Conservation (phyloP, 139 green algal species). For the Astrephomene gubernaculifera region DNA sequence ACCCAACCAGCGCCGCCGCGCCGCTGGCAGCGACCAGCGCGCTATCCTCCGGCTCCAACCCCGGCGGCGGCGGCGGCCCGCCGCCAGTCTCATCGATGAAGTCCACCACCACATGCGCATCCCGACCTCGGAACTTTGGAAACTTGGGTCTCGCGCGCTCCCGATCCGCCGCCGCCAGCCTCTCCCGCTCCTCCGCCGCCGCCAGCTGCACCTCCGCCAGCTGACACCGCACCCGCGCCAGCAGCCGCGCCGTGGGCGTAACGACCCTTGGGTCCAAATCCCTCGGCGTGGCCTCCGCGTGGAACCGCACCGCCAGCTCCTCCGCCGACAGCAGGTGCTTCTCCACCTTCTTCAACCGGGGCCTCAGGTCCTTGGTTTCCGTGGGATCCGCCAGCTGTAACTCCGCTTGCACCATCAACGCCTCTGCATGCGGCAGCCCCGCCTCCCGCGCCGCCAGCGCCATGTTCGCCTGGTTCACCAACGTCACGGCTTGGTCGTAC, state of each 20-base stretch:
- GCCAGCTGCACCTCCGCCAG: constrained; percentile 53
- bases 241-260: constrained; percentile 45
- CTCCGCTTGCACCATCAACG: constrained; percentile 51
- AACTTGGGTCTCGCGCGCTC: constrained; percentile 53
- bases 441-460: constrained; percentile 57
- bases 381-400: constrained; percentile 51
- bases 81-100: constrained; percentile 56
- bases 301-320: constrained; percentile 55
- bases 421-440: constrained; percentile 57
- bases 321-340: constrained; percentile 49
- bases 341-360: constrained; percentile 56
- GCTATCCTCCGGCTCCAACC: constrained; percentile 48
- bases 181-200: constrained; percentile 44
- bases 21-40: constrained; percentile 40
- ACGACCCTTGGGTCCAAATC: constrained; percentile 48
- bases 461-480: constrained; percentile 55
- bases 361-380: constrained; percentile 49
- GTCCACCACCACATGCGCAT: constrained; percentile 42
- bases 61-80: not conserved
- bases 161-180: constrained; percentile 47
- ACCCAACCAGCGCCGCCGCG: constrained; percentile 28
- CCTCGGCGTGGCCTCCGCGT: constrained; percentile 30
- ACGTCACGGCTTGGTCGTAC: constrained; percentile 55
- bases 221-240: constrained; percentile 43
- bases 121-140: not conserved